Evolutionary conservation across 2,329 filamentous ascomycete species (phyloP), one percentile per base, ranked within the genome.

Genomic region (Pseudonectria buxi): DNA sequence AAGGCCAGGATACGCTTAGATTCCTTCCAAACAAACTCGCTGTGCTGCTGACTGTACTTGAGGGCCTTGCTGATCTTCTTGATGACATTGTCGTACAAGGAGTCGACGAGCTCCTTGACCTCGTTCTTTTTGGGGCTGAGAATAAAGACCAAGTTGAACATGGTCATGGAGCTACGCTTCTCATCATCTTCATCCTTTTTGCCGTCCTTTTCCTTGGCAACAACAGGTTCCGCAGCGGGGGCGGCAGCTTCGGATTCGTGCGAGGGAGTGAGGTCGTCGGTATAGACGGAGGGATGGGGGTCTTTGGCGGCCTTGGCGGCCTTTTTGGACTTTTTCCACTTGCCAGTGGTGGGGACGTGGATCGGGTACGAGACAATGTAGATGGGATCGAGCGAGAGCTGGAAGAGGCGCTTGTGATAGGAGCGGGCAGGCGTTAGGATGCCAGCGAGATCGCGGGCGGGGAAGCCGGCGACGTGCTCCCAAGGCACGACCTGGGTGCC

Each of bases 141-240:
- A 33, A 95, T 85, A 58, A 96, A 96, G 15, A 96, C 88, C 10
- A 95, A 76, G 58, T 95, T 94, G 64, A 98, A 98, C 90, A 96
- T 96, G 44, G 82, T 88, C 85, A 96, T 89, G 30, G 77, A 76
- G 46, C 73, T 77, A 47, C 69, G 69, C 56, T 85, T 81, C 53
- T 78, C 70, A 42, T 82, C 71, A 27, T 69, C 60, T 24, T 67
- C 60, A 37, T 75, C 61, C 37, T 74, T 71, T 59, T 53, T 61
- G 31, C 46, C 54, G 4, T 48, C 51, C n/a, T 57, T 60, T 10
- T 57, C 47, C 26, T 51, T 49, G 26, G 61, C 61, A 34, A 38
- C 45, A 14, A 51, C 52, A 29, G 50, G 49, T 14, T 54, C 51
- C 33, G 53, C 57, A 32, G 41, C 41, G 16, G 39, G 37, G n/a